Evolutionary conservation across 2,329 filamentous ascomycete genomes (phyloP).

Genomic region (Botrytis paeoniae): DNA sequence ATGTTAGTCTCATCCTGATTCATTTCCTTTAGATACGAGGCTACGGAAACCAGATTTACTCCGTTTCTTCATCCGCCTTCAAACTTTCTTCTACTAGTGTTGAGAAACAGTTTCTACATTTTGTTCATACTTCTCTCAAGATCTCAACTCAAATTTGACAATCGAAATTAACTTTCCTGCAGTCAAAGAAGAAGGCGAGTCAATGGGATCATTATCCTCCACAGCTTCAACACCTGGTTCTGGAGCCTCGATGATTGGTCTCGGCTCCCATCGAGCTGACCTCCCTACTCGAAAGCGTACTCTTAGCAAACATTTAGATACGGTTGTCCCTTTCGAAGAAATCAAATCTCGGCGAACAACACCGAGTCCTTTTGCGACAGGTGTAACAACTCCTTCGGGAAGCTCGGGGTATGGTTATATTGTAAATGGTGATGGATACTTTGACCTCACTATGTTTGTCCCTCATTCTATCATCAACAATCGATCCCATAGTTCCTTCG

Average conservation of each 20-base stretch:
- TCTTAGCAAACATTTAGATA: constrained; percentile 32
- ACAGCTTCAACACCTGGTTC: constrained; percentile 31
- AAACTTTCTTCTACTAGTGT: neutral
- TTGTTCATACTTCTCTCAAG: neutral
- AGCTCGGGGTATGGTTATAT: constrained; percentile 35
- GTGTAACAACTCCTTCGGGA: constrained; percentile 28
- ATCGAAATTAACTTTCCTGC: neutral
- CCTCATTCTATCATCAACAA: constrained; percentile 19
- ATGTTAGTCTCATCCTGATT: constrained; percentile 8
- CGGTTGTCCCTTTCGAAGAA: constrained; percentile 24
- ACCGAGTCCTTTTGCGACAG: constrained; percentile 31
- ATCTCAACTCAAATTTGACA: neutral
- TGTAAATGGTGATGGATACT: constrained; percentile 26
- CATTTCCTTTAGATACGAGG: neutral
- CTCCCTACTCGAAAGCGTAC: constrained; percentile 35
- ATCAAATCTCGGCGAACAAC: constrained; percentile 37
- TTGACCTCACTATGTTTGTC: constrained; percentile 31
- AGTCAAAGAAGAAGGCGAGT: constrained; percentile 11
- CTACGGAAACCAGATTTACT: neutral
- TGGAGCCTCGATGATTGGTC: constrained; percentile 22
- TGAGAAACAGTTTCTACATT: too few relatives aligned
- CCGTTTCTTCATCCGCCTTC: neutral
- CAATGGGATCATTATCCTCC: constrained; percentile 21
- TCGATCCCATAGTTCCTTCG: neutral
- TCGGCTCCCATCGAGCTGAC: constrained; percentile 24